Percentiles rank a stretch among this genome's conserved stretches.
phyloP scores from a whole-genome alignment of 495 filamentous ascomycete genomes.

The Aspergillus baeticus region DNA sequence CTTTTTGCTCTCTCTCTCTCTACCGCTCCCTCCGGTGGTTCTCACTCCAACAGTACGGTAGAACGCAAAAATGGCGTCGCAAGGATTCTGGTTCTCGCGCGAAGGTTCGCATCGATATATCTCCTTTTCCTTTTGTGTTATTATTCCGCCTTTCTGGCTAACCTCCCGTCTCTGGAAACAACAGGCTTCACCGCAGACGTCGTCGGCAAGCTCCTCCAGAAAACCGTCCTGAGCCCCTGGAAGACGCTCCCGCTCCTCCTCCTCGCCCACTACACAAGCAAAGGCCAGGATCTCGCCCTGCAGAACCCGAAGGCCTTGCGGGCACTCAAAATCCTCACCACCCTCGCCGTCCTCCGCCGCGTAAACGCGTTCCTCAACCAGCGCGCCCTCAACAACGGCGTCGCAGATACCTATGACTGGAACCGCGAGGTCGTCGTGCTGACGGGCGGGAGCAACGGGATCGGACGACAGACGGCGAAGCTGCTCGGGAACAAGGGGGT shows the following conservation, averaged over 20 bases:
- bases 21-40: background rate
- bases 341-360: constrained; percentile 47
- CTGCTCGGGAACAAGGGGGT: constrained; percentile 56
- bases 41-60: background rate
- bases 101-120: constrained; percentile 27
- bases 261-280: constrained; percentile 56
- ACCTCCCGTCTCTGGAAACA: no score
- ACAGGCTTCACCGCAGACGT: constrained; percentile 64
- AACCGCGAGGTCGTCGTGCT: constrained; percentile 66
- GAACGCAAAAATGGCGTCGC: constrained; percentile 20
- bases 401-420: constrained; percentile 64
- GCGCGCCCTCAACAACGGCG: constrained; percentile 60
- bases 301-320: constrained; percentile 39
- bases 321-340: constrained; percentile 24
- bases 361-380: constrained; percentile 51
- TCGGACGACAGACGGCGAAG: constrained; percentile 61
- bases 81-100: constrained; percentile 29
- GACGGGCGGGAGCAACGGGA: constrained; percentile 69
- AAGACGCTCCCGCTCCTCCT: constrained; percentile 57
- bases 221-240: constrained; percentile 58
- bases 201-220: constrained; percentile 49
- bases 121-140: background rate
- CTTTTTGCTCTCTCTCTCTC: background rate
- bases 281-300: constrained; percentile 50
- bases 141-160: no score